Conservation (phyloP, 495 filamentous ascomycete genomes). For the Hypoxylon intermedium region DNA sequence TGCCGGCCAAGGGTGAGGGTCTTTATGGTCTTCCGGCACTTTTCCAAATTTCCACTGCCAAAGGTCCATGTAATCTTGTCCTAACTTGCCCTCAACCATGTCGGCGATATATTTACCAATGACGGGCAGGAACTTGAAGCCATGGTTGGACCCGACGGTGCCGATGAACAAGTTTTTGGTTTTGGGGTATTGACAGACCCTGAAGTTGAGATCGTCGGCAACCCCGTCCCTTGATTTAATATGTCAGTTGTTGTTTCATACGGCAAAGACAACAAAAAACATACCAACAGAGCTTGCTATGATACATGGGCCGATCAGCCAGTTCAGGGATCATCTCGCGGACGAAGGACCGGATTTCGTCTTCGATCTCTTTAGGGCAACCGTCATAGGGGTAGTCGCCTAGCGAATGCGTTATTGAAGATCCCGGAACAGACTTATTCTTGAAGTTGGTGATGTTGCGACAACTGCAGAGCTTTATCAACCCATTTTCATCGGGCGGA, state of each 20-base stretch:
- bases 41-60: conserved; percentile 8
- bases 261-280: background rate
- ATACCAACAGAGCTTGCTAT: conserved; percentile 12
- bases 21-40: conserved; percentile 1
- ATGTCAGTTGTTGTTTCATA: background rate
- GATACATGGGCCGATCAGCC: conserved; percentile 2
- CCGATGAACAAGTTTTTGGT: conserved; percentile 49
- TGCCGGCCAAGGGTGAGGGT: conserved; percentile 2
- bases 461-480: conserved; percentile 2
- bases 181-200: conserved; percentile 57
- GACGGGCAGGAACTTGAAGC: conserved; percentile 62
- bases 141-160: conserved; percentile 46
- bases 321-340: conserved; percentile 10
- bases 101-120: conserved; percentile 61
- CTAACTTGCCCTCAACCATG: conserved; percentile 55
- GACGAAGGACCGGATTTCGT: conserved; percentile 1
- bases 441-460: conserved; percentile 4
- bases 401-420: conserved; percentile 3
- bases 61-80: conserved; percentile 27
- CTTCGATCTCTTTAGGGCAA: conserved; percentile 8
- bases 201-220: conserved; percentile 43
- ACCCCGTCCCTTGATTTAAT: background rate
- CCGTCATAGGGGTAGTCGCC: conserved; percentile 8
- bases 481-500: background rate
- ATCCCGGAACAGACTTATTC: background rate